Base-by-base conservation (phyloP, 2,329 filamentous ascomycete genomes). In the Aspergillus calidoustus region DNA sequence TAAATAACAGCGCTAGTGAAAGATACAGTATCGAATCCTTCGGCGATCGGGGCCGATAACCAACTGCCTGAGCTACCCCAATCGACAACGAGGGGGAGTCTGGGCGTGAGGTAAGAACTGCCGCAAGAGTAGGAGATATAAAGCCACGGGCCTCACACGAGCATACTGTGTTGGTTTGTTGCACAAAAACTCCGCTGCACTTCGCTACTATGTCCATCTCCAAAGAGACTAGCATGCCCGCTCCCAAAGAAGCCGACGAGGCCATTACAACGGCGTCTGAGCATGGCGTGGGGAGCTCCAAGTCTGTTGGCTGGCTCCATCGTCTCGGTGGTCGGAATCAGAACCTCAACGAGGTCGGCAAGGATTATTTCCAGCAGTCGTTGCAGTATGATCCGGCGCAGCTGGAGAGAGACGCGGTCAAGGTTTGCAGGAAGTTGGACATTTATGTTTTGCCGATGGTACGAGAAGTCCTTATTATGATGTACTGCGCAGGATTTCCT, bases 371-470 rank as follows among this genome's bases (percentile, higher is more conserved):
- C 34, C 51, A 54, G 19, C 34, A 43, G 8, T 54, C 51, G 17
- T 23, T 54, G 34, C 51, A 54, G 51, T 54, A 54, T 8, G 51
- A 54, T 19, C 19, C 22, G 22, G 51, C 34, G 2, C 51, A 54
- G 34, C 38, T 54, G 9, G 51, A 54, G 34, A 54, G 51, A 9
- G 51, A 54, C 22, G 51, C 51, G 11, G 51, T 54, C 9, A 54
- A 54, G 22, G 51, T 54, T 15, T 38, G 51, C 51, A 54, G 51
- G 51, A 54, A 54, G 11, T 38, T 54, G n/a, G 51, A 54, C 17
- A 28, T 54, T 38, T 54, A 54, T 54, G 51, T 54, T n/a, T 23
- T 54, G n/a, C 51, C 51, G 23, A 41, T 54, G 51, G 51, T 54
- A 44, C 34, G 15, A 3, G 9, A 5, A 41, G 1, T 11, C 11